Evolutionary conservation across 257 asterid species (phyloP), one percentile per base, ranked within the genome.

Genomic region (Solanum sejunctum): DNA sequence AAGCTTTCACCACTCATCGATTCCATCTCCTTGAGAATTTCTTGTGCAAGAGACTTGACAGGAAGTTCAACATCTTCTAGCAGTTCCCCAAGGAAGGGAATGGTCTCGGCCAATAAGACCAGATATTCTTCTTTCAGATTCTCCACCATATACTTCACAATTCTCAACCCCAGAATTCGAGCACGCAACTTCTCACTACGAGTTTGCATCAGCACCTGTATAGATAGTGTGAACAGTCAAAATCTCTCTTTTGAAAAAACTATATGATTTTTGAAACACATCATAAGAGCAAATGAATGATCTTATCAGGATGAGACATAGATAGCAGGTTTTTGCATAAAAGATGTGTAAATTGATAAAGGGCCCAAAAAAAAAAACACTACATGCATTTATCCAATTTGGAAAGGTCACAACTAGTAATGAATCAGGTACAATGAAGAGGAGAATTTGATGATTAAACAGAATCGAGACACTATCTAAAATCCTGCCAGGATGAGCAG

Each of bases 181-280:
- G 93, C 57, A 1, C 99, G 98, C 5, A 84, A 84, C 91, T 91
- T 95, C 84, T 94, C 98, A 41, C 95, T 91, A 51, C 99, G 97
- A 45, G 99, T 93, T 72, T 93, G 98, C 99, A 95, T 93, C 91
- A 96, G 85, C 45, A 96, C 98, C 99, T 96, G 91, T 84, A 89
- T 51, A 77, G 15, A 51, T 15, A 51, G 47, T 26, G 63, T 51
- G 16, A 26, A 32, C 45, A 77, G 63, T 77, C 26, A 77, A 49
- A 3, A 47, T 49, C 66, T 21, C 82, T 51, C n/a, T 20, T 12
- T 28, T 26, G 63, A 32, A 52, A 77, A 51, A 21, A 77, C 16
- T 77, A 49, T 0, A 13, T 7, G 81, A 41, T 12, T 47, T 47
- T 15, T 73, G 36, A 77, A 26, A 10, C 63, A 77, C 21, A 28